Conservation (phyloP, 169 alveolate genomes). For the Plasmodium fragile region DNA sequence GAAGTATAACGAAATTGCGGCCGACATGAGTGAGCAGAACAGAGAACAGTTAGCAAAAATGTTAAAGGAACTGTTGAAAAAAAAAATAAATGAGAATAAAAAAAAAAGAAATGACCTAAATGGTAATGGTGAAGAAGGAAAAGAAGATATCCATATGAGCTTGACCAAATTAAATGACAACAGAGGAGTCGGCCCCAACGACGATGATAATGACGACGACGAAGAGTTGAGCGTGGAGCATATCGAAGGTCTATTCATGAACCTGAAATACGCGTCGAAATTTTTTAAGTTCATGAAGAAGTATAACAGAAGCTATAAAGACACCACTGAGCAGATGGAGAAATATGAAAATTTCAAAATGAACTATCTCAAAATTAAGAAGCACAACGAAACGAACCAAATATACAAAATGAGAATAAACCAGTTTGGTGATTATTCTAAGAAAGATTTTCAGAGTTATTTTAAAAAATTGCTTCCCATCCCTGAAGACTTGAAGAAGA, state of each 20-base stretch:
- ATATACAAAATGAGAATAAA: slow-evolving; percentile 35
- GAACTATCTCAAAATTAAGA: slow-evolving; percentile 12
- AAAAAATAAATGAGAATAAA: not conserved
- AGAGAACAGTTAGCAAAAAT: slow-evolving; percentile 12
- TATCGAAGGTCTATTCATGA: not conserved
- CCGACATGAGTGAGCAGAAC: not conserved
- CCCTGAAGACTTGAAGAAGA: slow-evolving; percentile 16
- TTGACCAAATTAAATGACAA: not conserved
- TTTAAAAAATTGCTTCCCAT: slow-evolving; percentile 51
- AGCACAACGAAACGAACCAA: slow-evolving; percentile 25
- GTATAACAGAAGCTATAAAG: slow-evolving; percentile 39
- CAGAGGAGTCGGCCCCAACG: not conserved
- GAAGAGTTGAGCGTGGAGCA: not conserved
- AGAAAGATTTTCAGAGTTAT: slow-evolving; percentile 38
- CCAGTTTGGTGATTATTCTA: slow-evolving; percentile 58
- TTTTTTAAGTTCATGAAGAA: slow-evolving; percentile 49
- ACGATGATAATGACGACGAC: not conserved
- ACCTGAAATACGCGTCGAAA: slow-evolving; percentile 49
- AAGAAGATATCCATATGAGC: not conserved
- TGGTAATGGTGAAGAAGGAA: not conserved
- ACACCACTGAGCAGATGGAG: slow-evolving; percentile 35
- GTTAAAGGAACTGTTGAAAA: slow-evolving; percentile 24
- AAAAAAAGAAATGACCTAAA: not conserved
- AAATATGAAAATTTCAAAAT: slow-evolving; percentile 44
- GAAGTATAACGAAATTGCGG: not conserved